A percentile compares a stretch with the other conserved stretches of the same genome.
phyloP scores from a whole-genome alignment of 2,329 filamentous ascomycete species.

The Arthrobotrys entomopaga region DNA sequence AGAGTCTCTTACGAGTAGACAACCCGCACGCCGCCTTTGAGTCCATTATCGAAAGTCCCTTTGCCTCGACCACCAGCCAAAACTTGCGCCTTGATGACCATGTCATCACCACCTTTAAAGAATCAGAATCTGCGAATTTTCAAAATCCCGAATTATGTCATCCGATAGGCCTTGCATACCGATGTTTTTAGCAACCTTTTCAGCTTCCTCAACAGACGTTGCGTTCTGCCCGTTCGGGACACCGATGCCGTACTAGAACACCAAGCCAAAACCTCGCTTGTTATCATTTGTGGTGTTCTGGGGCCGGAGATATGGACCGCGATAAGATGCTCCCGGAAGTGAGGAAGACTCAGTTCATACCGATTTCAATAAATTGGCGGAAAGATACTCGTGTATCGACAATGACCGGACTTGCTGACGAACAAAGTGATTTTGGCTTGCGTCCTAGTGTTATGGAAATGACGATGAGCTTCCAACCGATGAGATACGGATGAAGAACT shows the following conservation, averaged over 20 bases:
- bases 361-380: constrained; percentile 83
- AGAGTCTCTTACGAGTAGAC: constrained; percentile 81
- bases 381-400: constrained; percentile 98
- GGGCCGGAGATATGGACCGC: constrained; percentile 48
- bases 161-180: constrained; percentile 65
- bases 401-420: constrained; percentile 86
- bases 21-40: constrained; percentile 98
- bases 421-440: constrained; percentile 63
- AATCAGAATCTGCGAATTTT: background rate
- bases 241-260: constrained; percentile 84
- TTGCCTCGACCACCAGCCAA: constrained; percentile 97
- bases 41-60: constrained; percentile 95
- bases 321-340: constrained; percentile 10
- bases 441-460: constrained; percentile 55
- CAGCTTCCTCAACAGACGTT: constrained; percentile 83
- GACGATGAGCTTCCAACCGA: constrained; percentile 56
- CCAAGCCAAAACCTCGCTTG: background rate
- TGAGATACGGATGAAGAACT: constrained; percentile 32
- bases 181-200: constrained; percentile 88
- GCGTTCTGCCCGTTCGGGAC: constrained; percentile 91
- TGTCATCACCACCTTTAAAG: constrained; percentile 74
- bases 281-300: constrained; percentile 52
- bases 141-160: constrained; percentile 53
- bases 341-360: constrained; percentile 62
- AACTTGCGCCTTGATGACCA: constrained; percentile 99